Percentiles rank a stretch among this genome's conserved stretches.
These are phyloP conservation scores for Calonectria hawksworthii DNA, from an alignment of 2,329 filamentous ascomycete species.

Conservation along the genomic window DNA sequence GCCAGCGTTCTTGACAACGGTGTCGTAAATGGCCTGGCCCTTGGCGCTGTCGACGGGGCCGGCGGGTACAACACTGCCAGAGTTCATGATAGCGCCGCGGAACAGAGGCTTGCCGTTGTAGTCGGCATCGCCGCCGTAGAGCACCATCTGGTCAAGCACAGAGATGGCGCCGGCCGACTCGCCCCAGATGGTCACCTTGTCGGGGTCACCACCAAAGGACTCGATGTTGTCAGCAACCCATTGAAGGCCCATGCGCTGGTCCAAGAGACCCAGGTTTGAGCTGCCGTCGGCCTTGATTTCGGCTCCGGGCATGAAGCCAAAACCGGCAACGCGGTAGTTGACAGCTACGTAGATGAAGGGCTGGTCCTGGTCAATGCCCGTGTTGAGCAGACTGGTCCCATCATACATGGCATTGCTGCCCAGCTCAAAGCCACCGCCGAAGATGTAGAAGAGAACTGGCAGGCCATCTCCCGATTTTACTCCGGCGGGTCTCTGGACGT, in stretches of 20 bases:
- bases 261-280: conserved; percentile 78
- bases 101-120: conserved; percentile 84
- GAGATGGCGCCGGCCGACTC: conserved; percentile 81
- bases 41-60: conserved; percentile 76
- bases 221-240: conserved; percentile 86
- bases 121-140: conserved; percentile 79
- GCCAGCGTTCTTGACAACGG: conserved; percentile 71
- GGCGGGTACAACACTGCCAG: conserved; percentile 73
- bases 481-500: conserved; percentile 71
- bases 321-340: conserved; percentile 83
- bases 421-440: conserved; percentile 74
- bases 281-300: conserved; percentile 77
- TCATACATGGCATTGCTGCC: conserved; percentile 68
- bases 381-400: conserved; percentile 59
- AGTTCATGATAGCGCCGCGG: conserved; percentile 84
- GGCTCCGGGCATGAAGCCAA: conserved; percentile 79
- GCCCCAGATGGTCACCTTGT: conserved; percentile 86
- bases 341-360: conserved; percentile 82
- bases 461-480: conserved; percentile 68
- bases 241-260: conserved; percentile 79
- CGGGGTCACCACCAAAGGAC: conserved; percentile 82
- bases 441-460: conserved; percentile 80
- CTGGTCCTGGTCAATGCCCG: conserved; percentile 57
- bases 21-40: conserved; percentile 75
- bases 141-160: conserved; percentile 80